Evolutionary conservation across 139 green algal genomes (phyloP).

Genomic region (Micractinium conductrix): DNA sequence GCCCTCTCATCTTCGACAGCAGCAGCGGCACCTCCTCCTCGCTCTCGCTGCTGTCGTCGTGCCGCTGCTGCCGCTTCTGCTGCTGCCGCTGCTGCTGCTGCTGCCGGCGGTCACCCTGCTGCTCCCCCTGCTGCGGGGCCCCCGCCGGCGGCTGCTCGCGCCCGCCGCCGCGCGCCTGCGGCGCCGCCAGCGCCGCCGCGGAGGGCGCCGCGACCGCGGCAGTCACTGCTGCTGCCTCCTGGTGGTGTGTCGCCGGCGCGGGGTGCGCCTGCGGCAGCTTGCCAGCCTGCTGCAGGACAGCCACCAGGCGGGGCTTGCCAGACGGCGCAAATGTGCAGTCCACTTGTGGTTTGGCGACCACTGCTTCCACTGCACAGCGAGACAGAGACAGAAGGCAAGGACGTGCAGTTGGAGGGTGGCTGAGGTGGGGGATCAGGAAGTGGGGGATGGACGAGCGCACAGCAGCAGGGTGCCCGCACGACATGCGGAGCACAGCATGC

Average conservation of each 20-base stretch:
- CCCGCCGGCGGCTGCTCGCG: neutral
- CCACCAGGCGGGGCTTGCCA: conserved; percentile 10
- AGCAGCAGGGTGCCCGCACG: no score
- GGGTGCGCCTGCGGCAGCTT: neutral
- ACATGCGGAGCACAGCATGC: no score
- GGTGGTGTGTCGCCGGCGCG: neutral
- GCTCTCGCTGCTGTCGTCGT: conserved; percentile 20
- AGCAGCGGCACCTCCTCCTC: neutral
- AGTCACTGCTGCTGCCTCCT: neutral
- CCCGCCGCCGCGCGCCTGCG: neutral
- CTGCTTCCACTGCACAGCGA: conserved; percentile 9
- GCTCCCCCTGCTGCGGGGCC: neutral
- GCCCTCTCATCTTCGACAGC: neutral
- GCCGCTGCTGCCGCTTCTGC: neutral
- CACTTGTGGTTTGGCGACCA: neutral
- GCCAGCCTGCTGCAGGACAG: neutral
- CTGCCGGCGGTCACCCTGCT: neutral
- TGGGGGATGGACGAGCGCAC: no score
- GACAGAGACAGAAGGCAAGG: neutral
- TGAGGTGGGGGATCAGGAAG: no score
- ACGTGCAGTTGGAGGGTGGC: neutral
- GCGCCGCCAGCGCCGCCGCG: neutral
- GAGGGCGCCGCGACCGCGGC: neutral
- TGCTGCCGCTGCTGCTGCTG: neutral
- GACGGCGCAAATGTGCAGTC: conserved; percentile 9